Percentiles rank a stretch among this genome's conserved stretches.
Conservation (phyloP, 2,329 filamentous ascomycete genomes). For the Alternaria triticina region DNA sequence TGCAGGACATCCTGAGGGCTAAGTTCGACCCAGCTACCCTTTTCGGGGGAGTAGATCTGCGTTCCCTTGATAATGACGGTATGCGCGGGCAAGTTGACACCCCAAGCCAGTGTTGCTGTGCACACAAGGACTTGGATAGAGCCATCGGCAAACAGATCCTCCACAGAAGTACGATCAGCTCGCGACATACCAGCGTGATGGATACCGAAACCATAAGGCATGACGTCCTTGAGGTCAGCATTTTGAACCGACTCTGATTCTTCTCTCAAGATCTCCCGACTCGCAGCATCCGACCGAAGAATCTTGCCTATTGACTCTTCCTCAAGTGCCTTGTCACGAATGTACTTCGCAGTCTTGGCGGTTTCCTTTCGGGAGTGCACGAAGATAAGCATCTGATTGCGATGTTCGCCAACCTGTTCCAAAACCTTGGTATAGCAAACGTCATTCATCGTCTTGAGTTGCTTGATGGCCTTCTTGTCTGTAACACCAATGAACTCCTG, state of each 20-base stretch:
- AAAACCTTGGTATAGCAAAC: constrained; percentile 97
- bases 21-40: constrained; percentile 97
- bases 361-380: constrained; percentile 99
- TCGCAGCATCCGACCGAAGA: constrained; percentile 88
- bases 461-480: constrained; percentile 98
- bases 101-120: constrained; percentile 98
- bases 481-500: constrained; percentile 98
- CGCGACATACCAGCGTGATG: constrained; percentile 98
- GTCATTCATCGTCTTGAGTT: constrained; percentile 99
- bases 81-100: constrained; percentile 96
- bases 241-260: constrained; percentile 85
- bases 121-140: constrained; percentile 94
- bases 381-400: constrained; percentile 98
- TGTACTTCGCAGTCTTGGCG: constrained; percentile 94
- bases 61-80: constrained; percentile 99
- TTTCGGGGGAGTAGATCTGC: constrained; percentile 96
- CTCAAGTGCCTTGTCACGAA: constrained; percentile 96
- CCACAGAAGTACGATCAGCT: constrained; percentile 92
- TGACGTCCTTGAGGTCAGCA: constrained; percentile 85
- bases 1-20: constrained; percentile 97
- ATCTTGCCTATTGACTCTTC: constrained; percentile 97
- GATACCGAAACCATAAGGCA: constrained; percentile 97
- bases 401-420: constrained; percentile 89
- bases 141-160: constrained; percentile 90
- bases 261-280: constrained; percentile 83